Evolutionary conservation across 495 filamentous ascomycete genomes (phyloP), one percentile per base, ranked within the genome.

Genomic region (Ascodesmis nigricans): DNA sequence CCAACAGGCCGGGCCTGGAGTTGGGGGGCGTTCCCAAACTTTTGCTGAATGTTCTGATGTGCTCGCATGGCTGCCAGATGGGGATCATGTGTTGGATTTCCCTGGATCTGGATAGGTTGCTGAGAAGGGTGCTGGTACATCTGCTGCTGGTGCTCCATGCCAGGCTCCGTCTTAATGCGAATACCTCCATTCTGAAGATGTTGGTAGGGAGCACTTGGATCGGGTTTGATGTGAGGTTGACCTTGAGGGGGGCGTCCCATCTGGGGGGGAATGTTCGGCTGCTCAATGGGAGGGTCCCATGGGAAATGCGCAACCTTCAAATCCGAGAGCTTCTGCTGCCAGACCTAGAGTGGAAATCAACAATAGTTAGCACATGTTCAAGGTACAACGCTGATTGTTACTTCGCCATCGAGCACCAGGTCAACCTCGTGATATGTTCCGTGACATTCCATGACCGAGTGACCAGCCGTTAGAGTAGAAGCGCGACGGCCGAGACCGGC

Each of bases 281-380:
- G n/a, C n/a, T n/a, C n/a, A 33, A 66, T 67, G 33, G 67, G 47
- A 37, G 87, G 87, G 49, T 95, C 90, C 90, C 90, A 99, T 15
- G 90, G 90, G 56, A 93, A 95, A 24, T 68, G 60, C 33, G 83
- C 90, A 41, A 91, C 67, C 29, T 73, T 65, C 30, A 81, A 66
- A 44, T 70, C 67, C 0, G 84, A 74, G 14, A 95, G 68, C 57
- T 82, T 91, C 37, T 66, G 62, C 57, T 93, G 84, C 90, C 90
- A 99, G 57, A 65, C 75, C 87, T 97, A 49, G 41, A 26, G 6
- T n/a, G n/a, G n/a, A n/a, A n/a, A n/a, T n/a, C n/a, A n/a, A n/a
- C n/a, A n/a, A n/a, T n/a, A n/a, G n/a, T n/a, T n/a, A n/a, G n/a
- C n/a, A n/a, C n/a, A n/a, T n/a, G n/a, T n/a, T n/a, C 45, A 39